Base-by-base conservation (phyloP, 805 yeast genomes). In the Metschnikowia picachoensis region DNA sequence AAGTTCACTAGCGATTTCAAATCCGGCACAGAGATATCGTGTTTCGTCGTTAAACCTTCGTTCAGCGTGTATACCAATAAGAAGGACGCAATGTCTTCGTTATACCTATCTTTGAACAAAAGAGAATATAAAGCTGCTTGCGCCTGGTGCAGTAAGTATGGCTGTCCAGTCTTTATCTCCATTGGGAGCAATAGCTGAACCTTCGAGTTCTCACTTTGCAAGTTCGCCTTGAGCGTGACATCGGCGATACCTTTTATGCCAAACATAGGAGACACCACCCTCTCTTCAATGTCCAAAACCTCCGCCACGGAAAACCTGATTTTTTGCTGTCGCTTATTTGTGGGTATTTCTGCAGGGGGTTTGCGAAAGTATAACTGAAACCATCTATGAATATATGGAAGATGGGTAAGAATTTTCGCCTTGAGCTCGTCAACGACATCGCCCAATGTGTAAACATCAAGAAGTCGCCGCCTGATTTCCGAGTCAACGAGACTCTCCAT, bases 161-260 rank as follows among this genome's bases (percentile, higher is more conserved):
- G 80, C 30, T 73, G 65, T 0, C 98, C 97, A 0, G 98, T 89
- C 60, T 94, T 94, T 47, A 94, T 80, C 61, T 94, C 99, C 67
- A 94, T 70, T 0, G 97, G 98, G 1, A 82, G 76, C 11, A 89
- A 74, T 44, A 60, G 73, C 30, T 70, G 77, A n/a, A 77, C 77
- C 1, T 55, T 52, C 12, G 61, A 58, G 6, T 60, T 52, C 4
- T 58, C 50, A 5, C 70, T 71, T 37, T 68, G 67, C 8, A 76
- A 60, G 25, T 68, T 62, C 0, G 86, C 85, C 53, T 85, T 85
- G 2, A 89, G 74, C 0, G 96, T 89, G 3, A 85, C 96, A 67
- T 94, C 99, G 14, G 91, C 80, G 55, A 84, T 79, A 0, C 99
- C 99, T 54, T 88, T 80, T 8, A 94, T 65, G 0, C 99, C 99